Conservation (phyloP, 257 asterid genomes). For the Penstemon barbatus region DNA sequence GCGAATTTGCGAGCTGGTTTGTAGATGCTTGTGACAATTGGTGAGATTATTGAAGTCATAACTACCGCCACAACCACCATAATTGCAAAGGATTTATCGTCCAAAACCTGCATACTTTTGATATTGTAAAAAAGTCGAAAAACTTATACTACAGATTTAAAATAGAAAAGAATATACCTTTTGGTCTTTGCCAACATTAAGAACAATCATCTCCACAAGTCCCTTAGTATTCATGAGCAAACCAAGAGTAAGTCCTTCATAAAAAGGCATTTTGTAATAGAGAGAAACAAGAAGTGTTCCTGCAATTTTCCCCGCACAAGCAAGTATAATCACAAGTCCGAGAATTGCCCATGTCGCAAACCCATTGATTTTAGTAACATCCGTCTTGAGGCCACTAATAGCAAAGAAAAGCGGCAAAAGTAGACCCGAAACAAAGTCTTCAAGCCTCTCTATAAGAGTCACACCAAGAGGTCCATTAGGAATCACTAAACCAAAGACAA, state of each 20-base stretch:
- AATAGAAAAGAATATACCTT: slow-evolving; percentile 41
- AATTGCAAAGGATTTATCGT: slow-evolving; percentile 71
- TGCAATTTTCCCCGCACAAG: slow-evolving; percentile 77
- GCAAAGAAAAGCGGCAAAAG: slow-evolving; percentile 86
- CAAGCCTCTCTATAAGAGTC: slow-evolving; percentile 73
- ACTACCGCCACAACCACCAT: slow-evolving; percentile 77
- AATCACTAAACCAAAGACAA: slow-evolving; percentile 75
- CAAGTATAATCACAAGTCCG: slow-evolving; percentile 54
- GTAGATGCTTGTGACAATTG: slow-evolving; percentile 61
- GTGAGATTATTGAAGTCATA: slow-evolving; percentile 74
- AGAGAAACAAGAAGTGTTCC: slow-evolving; percentile 77
- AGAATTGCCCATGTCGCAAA: slow-evolving; percentile 60
- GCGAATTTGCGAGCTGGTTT: slow-evolving; percentile 59
- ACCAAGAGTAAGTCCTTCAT: slow-evolving; percentile 88
- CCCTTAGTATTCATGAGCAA: slow-evolving; percentile 95
- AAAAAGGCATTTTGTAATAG: slow-evolving; percentile 70
- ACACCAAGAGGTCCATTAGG: slow-evolving; percentile 90
- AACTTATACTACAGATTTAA: too few species aligned
- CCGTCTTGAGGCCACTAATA: slow-evolving; percentile 83
- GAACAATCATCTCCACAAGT: slow-evolving; percentile 89
- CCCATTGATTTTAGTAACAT: slow-evolving; percentile 50
- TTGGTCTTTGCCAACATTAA: slow-evolving; percentile 95
- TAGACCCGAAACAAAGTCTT: slow-evolving; percentile 88
- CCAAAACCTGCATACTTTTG: slow-evolving; percentile 55
- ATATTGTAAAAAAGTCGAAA: background rate